phyloP scores from a whole-genome alignment of 2,329 filamentous ascomycete species.

The Epichloe uncinata region DNA sequence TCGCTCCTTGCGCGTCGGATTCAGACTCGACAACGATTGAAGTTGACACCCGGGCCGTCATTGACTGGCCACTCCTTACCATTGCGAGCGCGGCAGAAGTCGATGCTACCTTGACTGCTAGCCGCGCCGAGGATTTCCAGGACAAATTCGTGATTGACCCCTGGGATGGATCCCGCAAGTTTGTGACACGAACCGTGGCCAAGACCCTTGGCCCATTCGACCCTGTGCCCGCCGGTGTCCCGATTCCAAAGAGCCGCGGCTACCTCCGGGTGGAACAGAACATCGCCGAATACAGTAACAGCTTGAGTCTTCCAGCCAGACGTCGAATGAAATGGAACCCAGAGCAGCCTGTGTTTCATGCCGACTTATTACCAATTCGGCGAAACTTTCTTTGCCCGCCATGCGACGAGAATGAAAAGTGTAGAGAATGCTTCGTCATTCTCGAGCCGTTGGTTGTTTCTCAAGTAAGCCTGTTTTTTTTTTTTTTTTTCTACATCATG shows the following conservation, averaged over 20 bases:
- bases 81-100: slow-evolving; percentile 18
- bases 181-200: slow-evolving; percentile 40
- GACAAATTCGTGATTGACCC: slow-evolving; percentile 44
- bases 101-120: slow-evolving; percentile 5
- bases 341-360: slow-evolving; percentile 71
- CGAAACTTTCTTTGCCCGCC: slow-evolving; percentile 68
- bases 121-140: slow-evolving; percentile 20
- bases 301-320: slow-evolving; percentile 51
- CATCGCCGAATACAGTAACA: slow-evolving; percentile 77
- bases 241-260: slow-evolving; percentile 30
- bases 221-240: slow-evolving; percentile 44
- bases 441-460: slow-evolving; percentile 69
- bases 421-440: slow-evolving; percentile 50
- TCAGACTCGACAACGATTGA: neutral
- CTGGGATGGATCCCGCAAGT: slow-evolving; percentile 49
- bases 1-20: slow-evolving; percentile 43
- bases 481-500: no score
- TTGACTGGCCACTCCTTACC: slow-evolving; percentile 51
- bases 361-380: slow-evolving; percentile 60
- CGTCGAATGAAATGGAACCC: slow-evolving; percentile 40
- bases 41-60: slow-evolving; percentile 3
- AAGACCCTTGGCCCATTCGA: slow-evolving; percentile 49
- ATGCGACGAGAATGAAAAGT: slow-evolving; percentile 31
- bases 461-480: slow-evolving; percentile 38
- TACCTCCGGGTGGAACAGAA: slow-evolving; percentile 32